These are phyloP conservation scores for Phialophora tarda DNA, from an alignment of 2,329 filamentous ascomycete genomes.

Conservation along the genomic window DNA sequence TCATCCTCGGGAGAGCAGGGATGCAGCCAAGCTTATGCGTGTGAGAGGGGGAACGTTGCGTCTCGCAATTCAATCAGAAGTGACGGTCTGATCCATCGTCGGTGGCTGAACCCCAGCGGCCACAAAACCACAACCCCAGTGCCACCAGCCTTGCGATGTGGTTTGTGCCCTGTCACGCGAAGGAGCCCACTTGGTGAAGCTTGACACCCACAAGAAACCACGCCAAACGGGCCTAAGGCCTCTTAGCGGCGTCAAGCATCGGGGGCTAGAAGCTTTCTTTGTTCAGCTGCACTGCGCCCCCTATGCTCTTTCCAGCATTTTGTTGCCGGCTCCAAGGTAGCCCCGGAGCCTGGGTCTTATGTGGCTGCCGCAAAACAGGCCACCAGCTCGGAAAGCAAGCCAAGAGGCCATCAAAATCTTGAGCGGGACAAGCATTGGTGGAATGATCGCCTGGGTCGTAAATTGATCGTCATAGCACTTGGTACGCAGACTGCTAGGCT, in stretches of 20 bases:
- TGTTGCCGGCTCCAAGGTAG: neutral
- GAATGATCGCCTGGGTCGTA: neutral
- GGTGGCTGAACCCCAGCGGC: conserved; percentile 29
- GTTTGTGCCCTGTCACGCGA: conserved; percentile 29
- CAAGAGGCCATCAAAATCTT: neutral
- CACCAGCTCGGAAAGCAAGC: neutral
- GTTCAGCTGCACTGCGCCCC: conserved; percentile 14
- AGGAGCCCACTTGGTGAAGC: conserved; percentile 13
- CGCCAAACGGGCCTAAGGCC: conserved; percentile 5
- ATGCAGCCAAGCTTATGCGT: conserved; percentile 17
- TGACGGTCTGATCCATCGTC: conserved; percentile 19
- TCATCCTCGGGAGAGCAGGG: conserved; percentile 3
- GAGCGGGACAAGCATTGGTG: conserved; percentile 1
- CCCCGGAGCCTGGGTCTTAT: neutral
- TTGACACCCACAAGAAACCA: conserved; percentile 20
- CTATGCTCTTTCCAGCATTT: conserved; percentile 10
- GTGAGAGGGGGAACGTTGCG: conserved; percentile 12
- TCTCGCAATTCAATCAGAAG: conserved; percentile 27
- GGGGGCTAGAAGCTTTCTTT: conserved; percentile 19
- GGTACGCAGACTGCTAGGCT: neutral
- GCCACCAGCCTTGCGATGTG: conserved; percentile 18
- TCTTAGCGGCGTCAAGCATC: conserved; percentile 28
- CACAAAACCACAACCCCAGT: conserved; percentile 9
- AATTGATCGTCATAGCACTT: neutral
- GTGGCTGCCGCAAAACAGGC: conserved; percentile 5